Evolutionary conservation across 768 basidiomycete species (phyloP).

Genomic region (Boletus vinaceobasis): DNA sequence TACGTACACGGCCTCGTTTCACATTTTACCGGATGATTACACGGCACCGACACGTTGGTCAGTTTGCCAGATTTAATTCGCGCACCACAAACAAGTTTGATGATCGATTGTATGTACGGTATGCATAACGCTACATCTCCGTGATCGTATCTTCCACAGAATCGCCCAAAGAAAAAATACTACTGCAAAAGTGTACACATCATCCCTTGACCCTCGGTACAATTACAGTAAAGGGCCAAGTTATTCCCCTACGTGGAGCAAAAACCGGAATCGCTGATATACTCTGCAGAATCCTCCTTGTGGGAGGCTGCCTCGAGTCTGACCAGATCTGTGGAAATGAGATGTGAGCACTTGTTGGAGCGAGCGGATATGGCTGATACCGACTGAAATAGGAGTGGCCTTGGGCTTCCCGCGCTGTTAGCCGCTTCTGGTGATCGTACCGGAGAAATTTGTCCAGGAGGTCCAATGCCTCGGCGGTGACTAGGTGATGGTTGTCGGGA

Average conservation of each 20-base stretch:
- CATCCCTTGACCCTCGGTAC: not conserved
- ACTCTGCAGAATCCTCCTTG: slow-evolving; percentile 40
- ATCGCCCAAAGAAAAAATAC: slow-evolving; percentile 12
- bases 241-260: slow-evolving; percentile 34
- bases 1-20: slow-evolving; percentile 31
- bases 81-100: slow-evolving; percentile 4
- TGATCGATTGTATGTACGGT: slow-evolving; percentile 13
- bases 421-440: slow-evolving; percentile 67
- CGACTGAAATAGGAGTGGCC: slow-evolving; percentile 63
- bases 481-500: slow-evolving; percentile 53
- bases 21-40: slow-evolving; percentile 5
- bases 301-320: slow-evolving; percentile 44
- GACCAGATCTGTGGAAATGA: slow-evolving; percentile 39
- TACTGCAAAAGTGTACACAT: slow-evolving; percentile 3
- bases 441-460: slow-evolving; percentile 62
- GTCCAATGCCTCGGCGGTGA: slow-evolving; percentile 61
- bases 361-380: slow-evolving; percentile 23
- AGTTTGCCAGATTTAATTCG: slow-evolving; percentile 14
- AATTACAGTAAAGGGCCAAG: not conserved
- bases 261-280: slow-evolving; percentile 49
- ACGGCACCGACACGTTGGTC: slow-evolving; percentile 30
- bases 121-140: slow-evolving; percentile 15
- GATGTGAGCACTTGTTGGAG: slow-evolving; percentile 17
- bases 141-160: slow-evolving; percentile 7
- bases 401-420: slow-evolving; percentile 66